phyloP scores from a whole-genome alignment of 1,284 basidiomycete species.

The Tremellales sp. region DNA sequence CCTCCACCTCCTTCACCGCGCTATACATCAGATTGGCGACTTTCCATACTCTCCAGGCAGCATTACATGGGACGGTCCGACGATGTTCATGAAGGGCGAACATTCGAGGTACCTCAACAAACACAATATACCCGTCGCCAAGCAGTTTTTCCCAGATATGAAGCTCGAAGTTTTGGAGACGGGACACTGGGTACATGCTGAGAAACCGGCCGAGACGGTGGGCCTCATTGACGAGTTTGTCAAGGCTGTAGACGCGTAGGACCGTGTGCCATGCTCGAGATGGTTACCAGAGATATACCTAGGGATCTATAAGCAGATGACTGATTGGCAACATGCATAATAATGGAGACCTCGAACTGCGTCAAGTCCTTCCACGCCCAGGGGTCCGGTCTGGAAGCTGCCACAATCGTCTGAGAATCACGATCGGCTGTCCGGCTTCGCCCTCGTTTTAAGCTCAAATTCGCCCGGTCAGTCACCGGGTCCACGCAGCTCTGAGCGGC shows the following conservation, averaged over 20 bases:
- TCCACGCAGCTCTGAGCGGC: no score
- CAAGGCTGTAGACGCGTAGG: conserved; percentile 5
- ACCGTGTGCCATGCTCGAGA: no score
- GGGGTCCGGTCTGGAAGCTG: no score
- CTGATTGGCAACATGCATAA: no score
- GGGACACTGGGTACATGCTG: conserved; percentile 51
- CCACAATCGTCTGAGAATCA: no score
- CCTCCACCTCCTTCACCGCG: conserved; percentile 47
- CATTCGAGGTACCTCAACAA: conserved; percentile 54
- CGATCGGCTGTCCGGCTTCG: no score
- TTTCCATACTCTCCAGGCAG: conserved; percentile 51
- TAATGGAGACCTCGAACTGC: no score
- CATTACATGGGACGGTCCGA: conserved; percentile 49
- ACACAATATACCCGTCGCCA: conserved; percentile 51
- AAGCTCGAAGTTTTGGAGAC: conserved; percentile 41
- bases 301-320: no score
- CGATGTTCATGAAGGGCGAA: conserved; percentile 55
- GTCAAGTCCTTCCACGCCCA: no score
- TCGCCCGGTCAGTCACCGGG: no score
- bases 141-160: conserved; percentile 54
- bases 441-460: no score
- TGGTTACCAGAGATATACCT: not conserved
- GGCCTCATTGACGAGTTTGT: conserved; percentile 40
- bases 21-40: conserved; percentile 52
- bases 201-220: conserved; percentile 42